A percentile compares a stretch with the other conserved stretches of the same genome.
Conservation (phyloP, 2,329 filamentous ascomycete species). For the Orbilia oligospora region DNA sequence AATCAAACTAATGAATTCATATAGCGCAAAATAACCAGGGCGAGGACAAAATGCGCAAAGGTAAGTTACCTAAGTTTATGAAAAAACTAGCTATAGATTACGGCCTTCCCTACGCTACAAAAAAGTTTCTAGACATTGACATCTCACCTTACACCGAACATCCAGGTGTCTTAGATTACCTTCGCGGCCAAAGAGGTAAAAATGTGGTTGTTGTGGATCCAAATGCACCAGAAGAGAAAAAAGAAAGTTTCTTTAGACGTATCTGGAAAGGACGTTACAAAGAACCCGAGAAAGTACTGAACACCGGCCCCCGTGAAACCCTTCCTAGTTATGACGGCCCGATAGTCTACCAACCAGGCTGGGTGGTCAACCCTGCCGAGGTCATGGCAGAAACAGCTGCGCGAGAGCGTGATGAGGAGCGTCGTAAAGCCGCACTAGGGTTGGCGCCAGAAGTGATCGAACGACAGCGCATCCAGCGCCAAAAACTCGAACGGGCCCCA, state of each 20-base stretch:
- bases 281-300: background rate
- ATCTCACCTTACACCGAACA: background rate
- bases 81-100: background rate
- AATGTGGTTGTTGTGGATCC: background rate
- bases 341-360: slow-evolving; percentile 23
- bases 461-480: background rate
- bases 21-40: background rate
- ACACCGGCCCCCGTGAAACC: background rate
- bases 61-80: background rate
- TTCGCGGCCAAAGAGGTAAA: background rate
- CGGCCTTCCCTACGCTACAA: background rate
- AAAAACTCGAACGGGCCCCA: background rate
- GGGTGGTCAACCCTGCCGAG: slow-evolving; percentile 23
- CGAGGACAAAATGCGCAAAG: background rate
- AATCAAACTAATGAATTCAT: background rate
- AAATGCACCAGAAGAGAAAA: background rate
- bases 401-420: background rate
- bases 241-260: background rate
- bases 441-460: background rate
- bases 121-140: background rate
- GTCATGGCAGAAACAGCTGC: background rate
- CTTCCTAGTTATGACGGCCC: background rate
- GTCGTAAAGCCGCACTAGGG: background rate
- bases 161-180: background rate
- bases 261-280: background rate